Conservation (phyloP, 1,139 yeast genomes). For the Taiozyma onychis region DNA sequence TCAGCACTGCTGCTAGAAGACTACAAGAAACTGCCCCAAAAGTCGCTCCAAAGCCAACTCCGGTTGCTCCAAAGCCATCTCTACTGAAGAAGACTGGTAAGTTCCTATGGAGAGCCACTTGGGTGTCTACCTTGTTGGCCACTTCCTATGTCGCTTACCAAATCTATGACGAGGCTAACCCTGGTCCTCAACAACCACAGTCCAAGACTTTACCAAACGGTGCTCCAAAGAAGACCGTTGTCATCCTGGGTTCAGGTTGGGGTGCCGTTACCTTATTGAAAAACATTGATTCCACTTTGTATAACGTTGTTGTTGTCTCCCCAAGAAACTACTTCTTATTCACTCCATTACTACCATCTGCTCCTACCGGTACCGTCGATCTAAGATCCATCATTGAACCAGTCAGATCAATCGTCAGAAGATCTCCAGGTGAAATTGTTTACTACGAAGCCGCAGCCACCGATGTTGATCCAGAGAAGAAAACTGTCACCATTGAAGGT, state of each 20-base stretch:
- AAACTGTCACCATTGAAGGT: slow-evolving; percentile 51
- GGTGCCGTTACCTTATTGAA: slow-evolving; percentile 83
- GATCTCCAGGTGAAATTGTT: slow-evolving; percentile 74
- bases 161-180: slow-evolving; percentile 57
- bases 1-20: slow-evolving; percentile 7
- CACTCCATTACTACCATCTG: slow-evolving; percentile 89
- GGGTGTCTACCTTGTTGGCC: slow-evolving; percentile 34
- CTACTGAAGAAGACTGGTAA: slow-evolving; percentile 25
- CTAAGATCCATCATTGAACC: slow-evolving; percentile 90
- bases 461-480: slow-evolving; percentile 65
- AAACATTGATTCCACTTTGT: slow-evolving; percentile 79
- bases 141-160: slow-evolving; percentile 49
- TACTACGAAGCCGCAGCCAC: slow-evolving; percentile 94
- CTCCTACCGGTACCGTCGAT: slow-evolving; percentile 93
- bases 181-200: slow-evolving; percentile 54
- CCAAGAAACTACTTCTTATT: slow-evolving; percentile 93
- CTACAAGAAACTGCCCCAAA: slow-evolving; percentile 3
- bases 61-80: slow-evolving; percentile 18
- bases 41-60: background rate
- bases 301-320: slow-evolving; percentile 85
- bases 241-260: slow-evolving; percentile 94
- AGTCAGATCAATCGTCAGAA: slow-evolving; percentile 69
- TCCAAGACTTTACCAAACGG: slow-evolving; percentile 58
- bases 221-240: slow-evolving; percentile 79
- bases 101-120: slow-evolving; percentile 29